Conservation (phyloP, 306 rosid species). For the Begonia fuchsioides region DNA sequence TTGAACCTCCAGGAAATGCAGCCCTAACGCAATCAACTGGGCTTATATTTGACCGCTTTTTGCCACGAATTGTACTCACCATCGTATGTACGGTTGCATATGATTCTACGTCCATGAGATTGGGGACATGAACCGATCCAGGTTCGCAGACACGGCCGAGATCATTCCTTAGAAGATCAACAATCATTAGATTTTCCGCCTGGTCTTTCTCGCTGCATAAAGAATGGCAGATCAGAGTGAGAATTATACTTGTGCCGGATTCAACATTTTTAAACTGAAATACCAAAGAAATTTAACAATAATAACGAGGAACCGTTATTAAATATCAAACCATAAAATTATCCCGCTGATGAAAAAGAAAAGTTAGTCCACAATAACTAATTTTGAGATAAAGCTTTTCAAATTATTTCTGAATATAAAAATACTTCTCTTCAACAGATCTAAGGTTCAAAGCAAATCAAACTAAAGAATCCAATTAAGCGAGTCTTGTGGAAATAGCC, state of each 20-base stretch:
- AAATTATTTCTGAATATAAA: too few species aligned
- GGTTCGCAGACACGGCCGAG: conserved; percentile 91
- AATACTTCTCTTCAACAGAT: too few species aligned
- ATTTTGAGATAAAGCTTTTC: too few species aligned
- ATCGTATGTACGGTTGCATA: conserved; percentile 92
- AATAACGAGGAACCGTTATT: too few species aligned
- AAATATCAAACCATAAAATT: too few species aligned
- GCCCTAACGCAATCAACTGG: conserved; percentile 74
- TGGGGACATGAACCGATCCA: conserved; percentile 87
- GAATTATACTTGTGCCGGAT: conserved; percentile 1
- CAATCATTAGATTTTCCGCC: conserved; percentile 94
- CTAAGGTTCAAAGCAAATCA: too few species aligned
- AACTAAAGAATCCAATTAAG: too few species aligned
- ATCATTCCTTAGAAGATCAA: conserved; percentile 95
- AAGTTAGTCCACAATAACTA: too few species aligned
- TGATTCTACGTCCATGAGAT: conserved; percentile 82
- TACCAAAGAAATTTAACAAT: too few species aligned
- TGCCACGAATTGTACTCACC: conserved; percentile 91
- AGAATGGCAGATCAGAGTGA: conserved; percentile 4
- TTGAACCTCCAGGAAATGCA: conserved; percentile 95
- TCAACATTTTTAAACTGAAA: background rate
- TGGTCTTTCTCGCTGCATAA: conserved; percentile 77
- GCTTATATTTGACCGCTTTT: conserved; percentile 38
- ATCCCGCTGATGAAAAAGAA: too few species aligned
- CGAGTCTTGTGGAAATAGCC: too few species aligned